Evolutionary conservation across 2,329 filamentous ascomycete species (phyloP), one percentile per base, ranked within the genome.

Genomic region (Knoxdaviesia capensis): DNA sequence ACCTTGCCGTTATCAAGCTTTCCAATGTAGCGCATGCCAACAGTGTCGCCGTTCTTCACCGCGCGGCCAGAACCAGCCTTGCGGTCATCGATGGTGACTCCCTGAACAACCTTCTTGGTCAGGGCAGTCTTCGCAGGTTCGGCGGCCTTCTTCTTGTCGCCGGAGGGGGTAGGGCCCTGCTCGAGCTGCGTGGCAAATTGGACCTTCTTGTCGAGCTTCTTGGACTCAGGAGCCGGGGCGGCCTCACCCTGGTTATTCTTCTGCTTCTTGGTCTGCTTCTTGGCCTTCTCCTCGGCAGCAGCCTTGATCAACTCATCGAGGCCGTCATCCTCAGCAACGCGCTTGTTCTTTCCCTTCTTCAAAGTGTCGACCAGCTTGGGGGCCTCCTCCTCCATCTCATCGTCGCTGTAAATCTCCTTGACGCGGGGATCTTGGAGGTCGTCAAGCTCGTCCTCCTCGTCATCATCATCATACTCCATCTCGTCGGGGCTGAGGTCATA

Each of bases 101-200:
- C 90, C 56, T 87, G 72, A 43, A 96, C 76, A 44, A 75, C 75
- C 68, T 84, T 90, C 54, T 84, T 70, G 47, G 80, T 75, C 40
- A 77, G 64, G 53, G 60, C 60, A n/a, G 40, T 29, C 39, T 41
- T 38, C 9, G 38, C 41, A 36, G 46, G 43, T 43, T 49, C 47
- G 31, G 35, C 9, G 29, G 39, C 39, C 30, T 36, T 45, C 40
- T 45, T 45, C 54, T 61, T 59, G 50, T 57, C 56, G 49, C 71
- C 64, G 44, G 82, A 78, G 50, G 78, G 77, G 37, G 86, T 92
- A 48, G 90, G 90, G 46, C 90, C 90, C 63, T 93, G 86, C 69
- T 96, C 90, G 48, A 98, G 84, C 62, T 96, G 87, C 74, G 96
- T 94, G 57, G 90, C 88, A 59, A 98, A 98, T 62, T 94, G 85